Evolutionary conservation across 1,139 yeast species (phyloP).

Genomic region (Pichia sp.): DNA sequence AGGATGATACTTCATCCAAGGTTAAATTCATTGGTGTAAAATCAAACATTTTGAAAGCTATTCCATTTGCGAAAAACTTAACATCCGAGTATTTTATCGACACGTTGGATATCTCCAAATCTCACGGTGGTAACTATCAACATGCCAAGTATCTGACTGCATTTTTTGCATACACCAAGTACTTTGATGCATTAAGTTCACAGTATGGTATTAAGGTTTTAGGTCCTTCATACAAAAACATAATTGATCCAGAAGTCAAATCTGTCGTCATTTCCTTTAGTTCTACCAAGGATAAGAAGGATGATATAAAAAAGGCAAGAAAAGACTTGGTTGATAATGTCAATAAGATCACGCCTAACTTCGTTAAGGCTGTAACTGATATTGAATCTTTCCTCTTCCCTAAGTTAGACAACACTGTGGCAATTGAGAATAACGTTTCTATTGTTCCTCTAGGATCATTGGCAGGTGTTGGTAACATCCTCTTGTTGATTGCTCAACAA

Average conservation of each 20-base stretch:
- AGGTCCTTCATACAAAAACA: slow-evolving; percentile 46
- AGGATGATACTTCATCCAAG: slow-evolving; percentile 36
- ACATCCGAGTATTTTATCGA: slow-evolving; percentile 58
- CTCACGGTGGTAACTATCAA: slow-evolving; percentile 72
- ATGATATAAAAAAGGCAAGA: slow-evolving; percentile 47
- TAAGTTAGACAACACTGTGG: slow-evolving; percentile 46
- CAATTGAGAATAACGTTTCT: slow-evolving; percentile 47
- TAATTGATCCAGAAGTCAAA: slow-evolving; percentile 34
- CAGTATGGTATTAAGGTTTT: slow-evolving; percentile 50
- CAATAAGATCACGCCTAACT: slow-evolving; percentile 66
- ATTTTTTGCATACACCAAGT: slow-evolving; percentile 52
- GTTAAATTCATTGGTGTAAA: slow-evolving; percentile 62
- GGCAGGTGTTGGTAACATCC: slow-evolving; percentile 37
- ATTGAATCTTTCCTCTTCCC: slow-evolving; percentile 64
- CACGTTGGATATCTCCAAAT: slow-evolving; percentile 74
- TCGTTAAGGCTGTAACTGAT: slow-evolving; percentile 55
- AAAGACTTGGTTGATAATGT: slow-evolving; percentile 68
- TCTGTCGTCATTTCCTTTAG: slow-evolving; percentile 37
- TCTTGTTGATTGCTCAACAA: slow-evolving; percentile 42
- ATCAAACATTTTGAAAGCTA: slow-evolving; percentile 54
- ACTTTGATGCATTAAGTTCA: slow-evolving; percentile 44
- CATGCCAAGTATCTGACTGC: slow-evolving; percentile 76
- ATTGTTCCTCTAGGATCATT: slow-evolving; percentile 52
- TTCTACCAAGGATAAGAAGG: slow-evolving; percentile 36
- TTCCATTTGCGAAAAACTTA: slow-evolving; percentile 50